Percentiles rank a stretch among this genome's conserved stretches.
These are phyloP conservation scores for Boletus reticuloceps DNA, from an alignment of 768 basidiomycete genomes.

Conservation along the genomic window DNA sequence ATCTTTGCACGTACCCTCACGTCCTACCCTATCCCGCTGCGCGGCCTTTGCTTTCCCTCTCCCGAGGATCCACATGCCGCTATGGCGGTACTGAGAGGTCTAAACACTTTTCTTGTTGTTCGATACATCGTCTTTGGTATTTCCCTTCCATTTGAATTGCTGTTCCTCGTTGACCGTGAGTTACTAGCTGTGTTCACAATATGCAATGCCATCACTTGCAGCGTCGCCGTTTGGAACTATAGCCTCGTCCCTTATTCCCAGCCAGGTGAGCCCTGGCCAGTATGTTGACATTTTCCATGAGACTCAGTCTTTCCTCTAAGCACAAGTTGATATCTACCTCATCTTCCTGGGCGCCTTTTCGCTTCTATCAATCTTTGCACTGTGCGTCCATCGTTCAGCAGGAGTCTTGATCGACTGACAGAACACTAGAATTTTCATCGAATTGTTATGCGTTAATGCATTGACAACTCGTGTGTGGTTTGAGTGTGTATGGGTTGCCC, in stretches of 20 bases:
- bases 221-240: constrained; percentile 68
- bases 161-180: background rate
- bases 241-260: constrained; percentile 42
- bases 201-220: constrained; percentile 64
- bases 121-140: constrained; percentile 65
- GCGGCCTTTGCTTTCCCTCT: constrained; percentile 21
- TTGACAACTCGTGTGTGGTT: constrained; percentile 68
- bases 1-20: constrained; percentile 20
- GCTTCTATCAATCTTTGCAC: constrained; percentile 53
- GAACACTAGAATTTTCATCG: constrained; percentile 50
- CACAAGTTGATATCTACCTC: constrained; percentile 55
- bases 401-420: background rate
- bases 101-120: constrained; percentile 41
- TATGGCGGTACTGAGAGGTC: constrained; percentile 39
- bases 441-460: constrained; percentile 49
- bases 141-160: background rate
- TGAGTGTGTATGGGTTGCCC: constrained; percentile 58
- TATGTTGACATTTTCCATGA: background rate
- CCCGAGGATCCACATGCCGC: constrained; percentile 26
- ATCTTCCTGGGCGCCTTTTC: constrained; percentile 58
- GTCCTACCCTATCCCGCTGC: constrained; percentile 28
- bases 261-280: constrained; percentile 38
- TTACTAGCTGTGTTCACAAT: constrained; percentile 55
- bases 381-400: constrained; percentile 40
- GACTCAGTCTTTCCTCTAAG: constrained; percentile 26